Evolutionary conservation across 164 flowering plant genomes (phyloP).

Genomic region (Kingdonia uniflora): DNA sequence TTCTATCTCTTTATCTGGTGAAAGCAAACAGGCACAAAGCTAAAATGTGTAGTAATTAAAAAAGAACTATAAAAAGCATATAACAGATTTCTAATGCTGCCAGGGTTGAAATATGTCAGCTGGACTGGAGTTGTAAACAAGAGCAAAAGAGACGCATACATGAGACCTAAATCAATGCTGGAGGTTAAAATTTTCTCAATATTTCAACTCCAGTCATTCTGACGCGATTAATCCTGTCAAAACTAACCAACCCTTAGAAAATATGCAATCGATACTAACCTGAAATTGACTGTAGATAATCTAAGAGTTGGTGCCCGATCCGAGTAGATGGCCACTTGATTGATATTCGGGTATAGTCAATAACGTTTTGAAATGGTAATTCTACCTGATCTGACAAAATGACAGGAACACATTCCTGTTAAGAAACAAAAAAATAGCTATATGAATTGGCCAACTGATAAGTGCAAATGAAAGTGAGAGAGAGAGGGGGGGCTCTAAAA

Average conservation of each 20-base stretch:
- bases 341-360: conserved; percentile 75
- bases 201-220: no score
- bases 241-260: background rate
- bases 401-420: conserved; percentile 94
- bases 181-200: no score
- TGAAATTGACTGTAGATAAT: conserved; percentile 76
- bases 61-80: background rate
- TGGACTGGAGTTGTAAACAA: no score
- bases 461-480: conserved; percentile 13
- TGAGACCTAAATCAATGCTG: no score
- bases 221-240: no score
- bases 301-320: conserved; percentile 61
- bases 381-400: conserved; percentile 86
- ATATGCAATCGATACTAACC: conserved; percentile 26
- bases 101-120: no score
- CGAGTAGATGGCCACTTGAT: conserved; percentile 88
- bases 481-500: conserved; percentile 22
- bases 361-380: conserved; percentile 78
- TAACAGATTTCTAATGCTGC: background rate
- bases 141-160: no score
- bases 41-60: background rate
- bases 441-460: background rate
- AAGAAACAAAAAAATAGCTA: conserved; percentile 1
- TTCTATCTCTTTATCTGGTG: conserved; percentile 61
- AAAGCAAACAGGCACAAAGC: conserved; percentile 3